Base-by-base conservation (phyloP, 208 protist species). In the Crithidia thermophila region DNA sequence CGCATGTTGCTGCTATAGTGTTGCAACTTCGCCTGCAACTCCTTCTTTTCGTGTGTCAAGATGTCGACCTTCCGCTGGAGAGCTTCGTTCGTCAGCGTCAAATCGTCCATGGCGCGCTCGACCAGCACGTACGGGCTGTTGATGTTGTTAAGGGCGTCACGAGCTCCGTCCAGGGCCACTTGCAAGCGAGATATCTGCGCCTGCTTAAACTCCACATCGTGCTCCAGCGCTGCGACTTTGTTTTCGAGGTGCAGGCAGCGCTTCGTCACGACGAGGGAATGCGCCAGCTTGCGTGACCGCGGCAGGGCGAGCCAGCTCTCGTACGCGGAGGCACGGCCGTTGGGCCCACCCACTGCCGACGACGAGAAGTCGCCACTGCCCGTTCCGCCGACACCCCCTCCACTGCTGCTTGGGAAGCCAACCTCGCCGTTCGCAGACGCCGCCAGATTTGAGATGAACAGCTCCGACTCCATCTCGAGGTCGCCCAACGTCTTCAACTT, bases 181-280 rank as follows among this genome's bases (percentile, higher is more conserved):
- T 94, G 85, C 39, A 96, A 74, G 6, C 87, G 72, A 11, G 69
- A 39, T n/a, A 95, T 70, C 51, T 95, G 90, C 30, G 76, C 75
- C 28, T 93, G 76, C 67, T 88, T 90, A 49, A 87, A 90, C 31
- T 72, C 75, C 11, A 85, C 8, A 36, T 95, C 90, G 49, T 88
- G 78, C 56, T 90, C 67, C 20, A 96, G 62, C 3, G 81, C 58
- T 4, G 64, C 40, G 2, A 88, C 47, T 25, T 89, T 81, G 66
- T 96, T 96, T 56, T 96, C 87, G 11, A 96, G 63, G n/a, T 94
- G 85, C 27, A 96, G 66, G 49, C 90, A 96, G n/a, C 86, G 80
- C 64, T 93, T 92, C 6, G 90, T 92, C n/a, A 96, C 82, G 5
- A 84, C 75, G 4, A 96, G 63, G 10, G 81, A 75, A 75, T 96